These are phyloP conservation scores for Aspergillus ostianus DNA, from an alignment of 495 filamentous ascomycete genomes.

Conservation along the genomic window DNA sequence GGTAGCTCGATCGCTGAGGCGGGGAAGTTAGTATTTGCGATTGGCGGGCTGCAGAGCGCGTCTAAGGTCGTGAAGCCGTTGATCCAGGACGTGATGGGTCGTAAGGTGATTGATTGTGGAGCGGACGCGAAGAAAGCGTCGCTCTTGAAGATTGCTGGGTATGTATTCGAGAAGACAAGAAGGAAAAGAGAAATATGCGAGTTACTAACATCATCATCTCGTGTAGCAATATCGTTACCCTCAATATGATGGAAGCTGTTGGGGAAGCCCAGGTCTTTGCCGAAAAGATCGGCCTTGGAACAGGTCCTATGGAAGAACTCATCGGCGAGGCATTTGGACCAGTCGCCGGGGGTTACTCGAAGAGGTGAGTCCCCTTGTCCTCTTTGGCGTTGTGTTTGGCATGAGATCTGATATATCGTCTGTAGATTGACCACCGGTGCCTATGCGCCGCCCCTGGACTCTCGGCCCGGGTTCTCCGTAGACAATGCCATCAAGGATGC, in stretches of 20 bases:
- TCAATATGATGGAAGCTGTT: constrained; percentile 51
- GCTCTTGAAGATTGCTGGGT: constrained; percentile 48
- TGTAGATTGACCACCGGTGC: constrained; percentile 43
- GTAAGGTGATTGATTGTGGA: constrained; percentile 47
- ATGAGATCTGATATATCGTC: not conserved
- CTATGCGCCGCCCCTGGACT: constrained; percentile 43
- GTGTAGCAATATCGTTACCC: constrained; percentile 46
- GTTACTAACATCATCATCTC: constrained; percentile 6
- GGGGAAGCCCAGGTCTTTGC: constrained; percentile 56
- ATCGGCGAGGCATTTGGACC: constrained; percentile 52
- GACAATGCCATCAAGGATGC: constrained; percentile 49
- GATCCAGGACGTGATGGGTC: constrained; percentile 46
- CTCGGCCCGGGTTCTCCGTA: constrained; percentile 45
- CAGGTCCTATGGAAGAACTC: constrained; percentile 46
- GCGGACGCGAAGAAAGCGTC: constrained; percentile 47
- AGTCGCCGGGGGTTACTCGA: constrained; percentile 48
- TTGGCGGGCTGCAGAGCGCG: constrained; percentile 38
- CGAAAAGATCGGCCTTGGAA: constrained; percentile 53
- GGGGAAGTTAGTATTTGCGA: constrained; percentile 48
- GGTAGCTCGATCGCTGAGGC: constrained; percentile 44
- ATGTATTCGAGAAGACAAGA: constrained; percentile 11
- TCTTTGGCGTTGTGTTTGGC: not conserved
- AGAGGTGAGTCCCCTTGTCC: constrained; percentile 29
- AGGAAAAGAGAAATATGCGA: too few species aligned
- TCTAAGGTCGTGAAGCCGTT: constrained; percentile 40